Conservation (phyloP, 2,329 filamentous ascomycete species). For the Diaporthe sp. region DNA sequence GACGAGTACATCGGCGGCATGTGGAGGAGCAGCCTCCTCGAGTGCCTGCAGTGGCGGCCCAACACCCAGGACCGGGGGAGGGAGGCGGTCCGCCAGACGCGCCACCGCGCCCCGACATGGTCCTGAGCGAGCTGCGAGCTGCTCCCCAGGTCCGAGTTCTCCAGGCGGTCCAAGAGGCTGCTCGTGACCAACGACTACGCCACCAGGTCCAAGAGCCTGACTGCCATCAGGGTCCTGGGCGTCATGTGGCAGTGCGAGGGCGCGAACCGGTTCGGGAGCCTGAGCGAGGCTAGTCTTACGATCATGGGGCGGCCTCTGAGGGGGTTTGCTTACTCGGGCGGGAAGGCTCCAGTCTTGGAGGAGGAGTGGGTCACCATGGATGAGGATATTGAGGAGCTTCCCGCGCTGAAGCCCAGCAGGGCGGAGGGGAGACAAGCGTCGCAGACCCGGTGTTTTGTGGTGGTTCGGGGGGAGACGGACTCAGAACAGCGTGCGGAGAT, state of each 20-base stretch:
- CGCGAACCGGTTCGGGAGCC: background rate
- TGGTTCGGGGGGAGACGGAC: background rate
- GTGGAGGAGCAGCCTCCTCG: constrained; percentile 3
- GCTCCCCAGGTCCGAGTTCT: background rate
- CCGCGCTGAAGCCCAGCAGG: background rate
- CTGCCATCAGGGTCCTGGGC: background rate
- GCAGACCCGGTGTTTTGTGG: background rate
- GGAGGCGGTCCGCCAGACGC: background rate
- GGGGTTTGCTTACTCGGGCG: background rate
- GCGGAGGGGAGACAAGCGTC: background rate
- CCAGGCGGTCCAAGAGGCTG: constrained; percentile 1
- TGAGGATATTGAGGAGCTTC: background rate
- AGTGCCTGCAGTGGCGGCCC: constrained; percentile 30
- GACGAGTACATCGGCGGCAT: constrained; percentile 23
- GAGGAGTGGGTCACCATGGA: background rate
- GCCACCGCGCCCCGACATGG: constrained; percentile 22
- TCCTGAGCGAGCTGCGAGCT: constrained; percentile 34
- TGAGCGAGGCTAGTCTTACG: background rate
- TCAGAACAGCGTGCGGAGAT: background rate
- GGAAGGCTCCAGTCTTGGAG: background rate
- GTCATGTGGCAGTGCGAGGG: background rate
- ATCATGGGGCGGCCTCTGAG: background rate
- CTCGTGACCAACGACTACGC: constrained; percentile 21
- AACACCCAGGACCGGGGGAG: background rate
- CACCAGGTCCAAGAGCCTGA: background rate